These are phyloP conservation scores for Penicillium argentinense DNA, from an alignment of 495 filamentous ascomycete species.

Conservation along the genomic window DNA sequence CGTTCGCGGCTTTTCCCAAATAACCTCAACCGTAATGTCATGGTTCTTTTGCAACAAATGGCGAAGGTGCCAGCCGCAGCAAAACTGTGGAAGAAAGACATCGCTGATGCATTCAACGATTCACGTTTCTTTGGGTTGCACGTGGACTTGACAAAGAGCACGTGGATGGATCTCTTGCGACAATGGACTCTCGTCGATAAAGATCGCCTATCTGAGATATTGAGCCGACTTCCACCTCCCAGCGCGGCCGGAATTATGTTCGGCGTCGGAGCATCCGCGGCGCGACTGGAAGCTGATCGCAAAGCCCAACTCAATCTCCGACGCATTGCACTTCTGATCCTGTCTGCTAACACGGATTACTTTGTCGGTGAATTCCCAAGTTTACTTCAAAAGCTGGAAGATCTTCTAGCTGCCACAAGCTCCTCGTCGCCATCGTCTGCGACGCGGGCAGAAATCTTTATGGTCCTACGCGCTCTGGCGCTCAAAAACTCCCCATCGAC, in stretches of 20 bases:
- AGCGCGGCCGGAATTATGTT: conserved; percentile 98
- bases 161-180: conserved; percentile 80
- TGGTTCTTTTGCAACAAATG: conserved; percentile 76
- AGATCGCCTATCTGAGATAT: conserved; percentile 78
- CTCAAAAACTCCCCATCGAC: conserved; percentile 75
- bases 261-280: conserved; percentile 91
- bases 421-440: conserved; percentile 89
- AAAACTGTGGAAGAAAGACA: conserved; percentile 91
- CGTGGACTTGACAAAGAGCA: conserved; percentile 61
- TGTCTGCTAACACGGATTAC: conserved; percentile 71
- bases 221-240: conserved; percentile 76
- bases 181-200: conserved; percentile 85
- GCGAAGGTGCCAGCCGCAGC: conserved; percentile 73
- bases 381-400: conserved; percentile 80
- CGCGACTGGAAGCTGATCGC: conserved; percentile 90
- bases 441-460: conserved; percentile 84
- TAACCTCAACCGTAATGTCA: conserved; percentile 68
- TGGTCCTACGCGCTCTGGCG: conserved; percentile 79
- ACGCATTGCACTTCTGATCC: conserved; percentile 71
- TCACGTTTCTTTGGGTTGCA: conserved; percentile 72
- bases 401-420: conserved; percentile 80
- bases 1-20: conserved; percentile 86
- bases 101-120: conserved; percentile 90
- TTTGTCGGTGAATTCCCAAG: conserved; percentile 72
- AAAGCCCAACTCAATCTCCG: conserved; percentile 90